Percentiles rank a stretch among this genome's conserved stretches.
Conservation (phyloP, 2,329 filamentous ascomycete species). For the Phoma herbarum region DNA sequence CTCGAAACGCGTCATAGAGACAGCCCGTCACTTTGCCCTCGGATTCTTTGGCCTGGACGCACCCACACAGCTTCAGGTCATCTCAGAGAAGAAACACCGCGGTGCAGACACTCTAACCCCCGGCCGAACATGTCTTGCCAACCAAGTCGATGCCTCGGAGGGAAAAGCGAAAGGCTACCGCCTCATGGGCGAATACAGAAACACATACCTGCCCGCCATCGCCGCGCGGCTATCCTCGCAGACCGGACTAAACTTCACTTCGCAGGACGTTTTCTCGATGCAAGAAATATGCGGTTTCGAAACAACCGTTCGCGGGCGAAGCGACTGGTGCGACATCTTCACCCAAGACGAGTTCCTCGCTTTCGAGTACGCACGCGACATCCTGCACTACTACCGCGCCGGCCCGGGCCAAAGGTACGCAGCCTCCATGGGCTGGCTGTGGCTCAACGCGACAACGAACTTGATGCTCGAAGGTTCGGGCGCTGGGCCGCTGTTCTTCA, state of each 20-base stretch:
- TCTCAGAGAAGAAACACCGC: conserved; percentile 61
- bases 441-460: conserved; percentile 64
- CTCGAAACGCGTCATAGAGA: conserved; percentile 63
- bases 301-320: conserved; percentile 61
- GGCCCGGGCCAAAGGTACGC: conserved; percentile 66
- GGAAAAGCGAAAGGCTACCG: conserved; percentile 62
- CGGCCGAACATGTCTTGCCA: conserved; percentile 57
- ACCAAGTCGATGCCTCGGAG: conserved; percentile 48
- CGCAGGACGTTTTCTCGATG: conserved; percentile 65
- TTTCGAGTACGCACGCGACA: conserved; percentile 67
- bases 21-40: conserved; percentile 63
- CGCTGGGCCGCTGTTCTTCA: conserved; percentile 63
- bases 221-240: conserved; percentile 55
- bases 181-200: conserved; percentile 58
- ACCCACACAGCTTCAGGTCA: conserved; percentile 57
- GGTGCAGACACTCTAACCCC: conserved; percentile 66
- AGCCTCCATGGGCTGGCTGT: conserved; percentile 64
- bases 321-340: conserved; percentile 66
- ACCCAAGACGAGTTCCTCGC: conserved; percentile 61
- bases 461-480: conserved; percentile 56
- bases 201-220: conserved; percentile 59
- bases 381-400: conserved; percentile 67
- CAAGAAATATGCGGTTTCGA: conserved; percentile 70
- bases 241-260: conserved; percentile 55
- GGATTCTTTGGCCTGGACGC: conserved; percentile 65